Conservation (phyloP, 2,329 filamentous ascomycete species). For the Fusarium papillatum region DNA sequence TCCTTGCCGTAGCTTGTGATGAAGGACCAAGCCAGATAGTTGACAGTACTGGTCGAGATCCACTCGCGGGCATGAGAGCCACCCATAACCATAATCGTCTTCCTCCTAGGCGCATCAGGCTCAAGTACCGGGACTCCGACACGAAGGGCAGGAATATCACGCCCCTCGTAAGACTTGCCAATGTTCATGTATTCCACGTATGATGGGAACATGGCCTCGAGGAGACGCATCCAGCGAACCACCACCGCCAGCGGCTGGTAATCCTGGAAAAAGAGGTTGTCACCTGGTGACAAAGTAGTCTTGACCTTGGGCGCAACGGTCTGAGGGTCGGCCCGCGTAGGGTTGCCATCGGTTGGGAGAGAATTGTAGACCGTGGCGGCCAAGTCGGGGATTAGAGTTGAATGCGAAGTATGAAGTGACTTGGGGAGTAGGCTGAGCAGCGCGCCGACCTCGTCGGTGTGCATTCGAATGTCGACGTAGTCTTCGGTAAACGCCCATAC, state of each 20-base stretch:
- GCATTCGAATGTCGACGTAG: conserved; percentile 88
- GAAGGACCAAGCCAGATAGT: conserved; percentile 90
- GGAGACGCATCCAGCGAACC: conserved; percentile 90
- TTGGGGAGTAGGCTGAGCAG: conserved; percentile 83
- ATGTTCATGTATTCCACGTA: conserved; percentile 81
- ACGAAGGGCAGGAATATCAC: conserved; percentile 86
- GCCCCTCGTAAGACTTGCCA: conserved; percentile 89
- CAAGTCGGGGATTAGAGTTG: conserved; percentile 84
- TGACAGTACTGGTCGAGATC: conserved; percentile 94
- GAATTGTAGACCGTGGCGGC: conserved; percentile 79
- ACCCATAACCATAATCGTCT: conserved; percentile 85
- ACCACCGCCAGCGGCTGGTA: conserved; percentile 91
- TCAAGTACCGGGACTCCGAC: conserved; percentile 71
- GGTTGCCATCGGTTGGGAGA: conserved; percentile 41
- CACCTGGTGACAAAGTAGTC: conserved; percentile 54
- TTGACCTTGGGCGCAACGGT: conserved; percentile 47
- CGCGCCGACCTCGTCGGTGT: conserved; percentile 81
- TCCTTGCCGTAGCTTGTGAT: conserved; percentile 86
- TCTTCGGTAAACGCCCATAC: conserved; percentile 88
- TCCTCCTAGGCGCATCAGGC: conserved; percentile 65
- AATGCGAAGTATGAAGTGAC: conserved; percentile 79
- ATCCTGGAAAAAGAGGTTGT: conserved; percentile 90
- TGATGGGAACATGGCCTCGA: conserved; percentile 90
- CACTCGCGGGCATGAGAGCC: conserved; percentile 96
- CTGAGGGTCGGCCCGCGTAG: conserved; percentile 36